A percentile compares a stretch with the other conserved stretches of the same genome.
These are phyloP conservation scores for Exsudoporus frostii DNA, from an alignment of 768 basidiomycete species.

Conservation along the genomic window DNA sequence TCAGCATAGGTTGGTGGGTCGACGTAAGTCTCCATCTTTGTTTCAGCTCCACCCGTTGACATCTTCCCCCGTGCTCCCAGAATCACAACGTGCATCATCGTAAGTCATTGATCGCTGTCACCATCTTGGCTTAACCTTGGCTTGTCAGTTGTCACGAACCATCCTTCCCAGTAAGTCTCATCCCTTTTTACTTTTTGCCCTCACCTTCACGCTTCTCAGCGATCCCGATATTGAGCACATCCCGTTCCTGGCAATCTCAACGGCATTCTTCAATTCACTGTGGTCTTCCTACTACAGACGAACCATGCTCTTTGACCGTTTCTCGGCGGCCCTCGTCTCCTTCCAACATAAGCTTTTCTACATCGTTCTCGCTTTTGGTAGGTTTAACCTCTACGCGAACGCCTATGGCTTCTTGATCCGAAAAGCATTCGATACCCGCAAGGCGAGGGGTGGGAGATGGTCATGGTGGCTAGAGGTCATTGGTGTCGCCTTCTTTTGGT, in stretches of 20 bases:
- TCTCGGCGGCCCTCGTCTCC: conserved; percentile 61
- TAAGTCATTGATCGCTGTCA: conserved; percentile 42
- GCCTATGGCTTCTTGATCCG: conserved; percentile 76
- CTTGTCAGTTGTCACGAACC: conserved; percentile 86
- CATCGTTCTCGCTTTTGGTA: conserved; percentile 80
- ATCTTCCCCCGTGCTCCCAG: conserved; percentile 34
- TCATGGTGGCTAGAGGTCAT: conserved; percentile 73
- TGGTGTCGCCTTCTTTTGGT: conserved; percentile 82
- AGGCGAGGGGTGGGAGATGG: conserved; percentile 70
- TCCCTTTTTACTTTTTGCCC: background rate
- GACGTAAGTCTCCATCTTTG: conserved; percentile 60
- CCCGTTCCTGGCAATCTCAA: conserved; percentile 93
- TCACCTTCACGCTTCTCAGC: conserved; percentile 36
- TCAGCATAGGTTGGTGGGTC: conserved; percentile 98
- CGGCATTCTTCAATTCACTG: conserved; percentile 77
- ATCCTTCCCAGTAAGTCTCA: conserved; percentile 80
- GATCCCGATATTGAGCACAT: conserved; percentile 86
- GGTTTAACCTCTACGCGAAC: conserved; percentile 92
- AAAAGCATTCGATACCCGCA: conserved; percentile 61
- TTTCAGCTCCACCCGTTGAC: conserved; percentile 1
- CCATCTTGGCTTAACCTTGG: conserved; percentile 3
- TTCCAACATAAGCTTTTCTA: conserved; percentile 94
- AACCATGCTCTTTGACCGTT: conserved; percentile 72
- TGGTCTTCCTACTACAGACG: conserved; percentile 97
- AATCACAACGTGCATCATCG: conserved; percentile 96